These are phyloP conservation scores for Pseudotulostoma volvatum DNA, from an alignment of 495 filamentous ascomycete genomes.

Conservation along the genomic window DNA sequence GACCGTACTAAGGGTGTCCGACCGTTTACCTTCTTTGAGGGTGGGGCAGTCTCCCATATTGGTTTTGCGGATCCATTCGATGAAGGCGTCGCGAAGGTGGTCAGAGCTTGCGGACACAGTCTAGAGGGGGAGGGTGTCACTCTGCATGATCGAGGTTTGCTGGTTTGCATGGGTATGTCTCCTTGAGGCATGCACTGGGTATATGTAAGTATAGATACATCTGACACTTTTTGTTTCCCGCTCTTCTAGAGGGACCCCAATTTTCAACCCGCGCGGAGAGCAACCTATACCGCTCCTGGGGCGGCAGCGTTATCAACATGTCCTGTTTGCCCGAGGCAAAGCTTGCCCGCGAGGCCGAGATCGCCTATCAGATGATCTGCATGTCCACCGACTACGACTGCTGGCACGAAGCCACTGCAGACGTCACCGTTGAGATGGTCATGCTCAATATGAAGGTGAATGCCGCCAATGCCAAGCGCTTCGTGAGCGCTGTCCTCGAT, in stretches of 20 bases:
- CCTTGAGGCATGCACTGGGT: too few species aligned
- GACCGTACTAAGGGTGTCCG: slow-evolving; percentile 91
- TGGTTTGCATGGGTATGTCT: slow-evolving; percentile 75
- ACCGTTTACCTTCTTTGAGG: slow-evolving; percentile 92
- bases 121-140: slow-evolving; percentile 63
- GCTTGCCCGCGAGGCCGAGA: slow-evolving; percentile 87
- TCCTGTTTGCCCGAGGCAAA: slow-evolving; percentile 90
- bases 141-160: slow-evolving; percentile 59
- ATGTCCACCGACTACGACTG: slow-evolving; percentile 99
- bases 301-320: slow-evolving; percentile 93
- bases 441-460: slow-evolving; percentile 95
- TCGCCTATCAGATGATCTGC: slow-evolving; percentile 94
- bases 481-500: slow-evolving; percentile 77
- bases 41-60: slow-evolving; percentile 83
- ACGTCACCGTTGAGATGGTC: slow-evolving; percentile 90
- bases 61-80: slow-evolving; percentile 95
- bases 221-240: background rate
- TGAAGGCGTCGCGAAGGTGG: slow-evolving; percentile 50
- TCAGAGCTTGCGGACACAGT: slow-evolving; percentile 52
- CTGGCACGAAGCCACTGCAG: slow-evolving; percentile 61
- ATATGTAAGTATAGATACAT: too few species aligned
- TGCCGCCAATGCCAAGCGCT: slow-evolving; percentile 62
- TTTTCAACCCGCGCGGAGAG: slow-evolving; percentile 97
- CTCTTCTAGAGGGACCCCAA: slow-evolving; percentile 61
- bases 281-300: slow-evolving; percentile 83